Evolutionary conservation across 257 asterid species (phyloP).

Genomic region (Echites panduratus): DNA sequence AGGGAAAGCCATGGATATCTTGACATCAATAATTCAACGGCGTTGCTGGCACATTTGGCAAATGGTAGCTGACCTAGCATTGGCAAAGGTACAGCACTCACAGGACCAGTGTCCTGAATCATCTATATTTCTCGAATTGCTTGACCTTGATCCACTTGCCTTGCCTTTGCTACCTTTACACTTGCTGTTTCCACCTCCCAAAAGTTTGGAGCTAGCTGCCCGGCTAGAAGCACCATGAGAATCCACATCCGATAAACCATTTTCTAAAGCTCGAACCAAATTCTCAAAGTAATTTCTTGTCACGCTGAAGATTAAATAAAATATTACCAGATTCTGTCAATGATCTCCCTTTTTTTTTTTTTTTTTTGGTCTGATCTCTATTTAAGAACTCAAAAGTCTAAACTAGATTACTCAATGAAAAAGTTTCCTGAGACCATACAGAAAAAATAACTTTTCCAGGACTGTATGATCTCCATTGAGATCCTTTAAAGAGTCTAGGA

Average conservation of each 20-base stretch:
- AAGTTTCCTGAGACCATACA: background rate
- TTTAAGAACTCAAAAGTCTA: background rate
- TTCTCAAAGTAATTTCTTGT: conserved; percentile 91
- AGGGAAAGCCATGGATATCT: background rate
- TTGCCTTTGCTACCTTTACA: conserved; percentile 55
- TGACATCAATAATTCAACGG: conserved; percentile 27
- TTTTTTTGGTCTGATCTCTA: background rate
- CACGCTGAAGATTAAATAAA: conserved; percentile 45
- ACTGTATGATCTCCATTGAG: no score
- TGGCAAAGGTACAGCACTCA: conserved; percentile 68
- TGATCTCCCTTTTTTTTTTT: background rate
- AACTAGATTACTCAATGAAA: background rate
- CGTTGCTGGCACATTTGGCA: conserved; percentile 75
- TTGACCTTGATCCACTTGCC: conserved; percentile 52
- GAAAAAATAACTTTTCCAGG: background rate
- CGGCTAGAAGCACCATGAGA: conserved; percentile 47
- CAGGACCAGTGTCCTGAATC: conserved; percentile 77
- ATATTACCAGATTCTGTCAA: background rate
- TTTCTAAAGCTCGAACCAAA: conserved; percentile 82
- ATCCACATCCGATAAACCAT: conserved; percentile 79
- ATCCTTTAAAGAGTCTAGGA: background rate
- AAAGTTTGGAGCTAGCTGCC: conserved; percentile 53
- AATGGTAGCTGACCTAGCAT: conserved; percentile 35
- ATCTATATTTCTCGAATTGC: conserved; percentile 48
- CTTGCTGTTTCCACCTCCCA: conserved; percentile 52